phyloP scores from a whole-genome alignment of 495 filamentous ascomycete genomes.

The Aspergillus avenaceus region DNA sequence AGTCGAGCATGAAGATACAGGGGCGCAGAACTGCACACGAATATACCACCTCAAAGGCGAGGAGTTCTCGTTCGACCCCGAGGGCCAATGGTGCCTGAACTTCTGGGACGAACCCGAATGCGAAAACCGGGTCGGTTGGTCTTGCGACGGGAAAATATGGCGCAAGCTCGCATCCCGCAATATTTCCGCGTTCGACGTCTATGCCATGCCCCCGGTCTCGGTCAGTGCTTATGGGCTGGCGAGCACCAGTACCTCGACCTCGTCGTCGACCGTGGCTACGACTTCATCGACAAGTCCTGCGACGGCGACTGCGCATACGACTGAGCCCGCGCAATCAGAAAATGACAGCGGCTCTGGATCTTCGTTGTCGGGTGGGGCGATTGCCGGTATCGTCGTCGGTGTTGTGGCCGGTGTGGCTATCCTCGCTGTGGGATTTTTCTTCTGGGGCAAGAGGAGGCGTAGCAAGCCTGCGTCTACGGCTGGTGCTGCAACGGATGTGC shows the following conservation, averaged over 20 bases:
- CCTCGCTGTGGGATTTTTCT: conserved; percentile 34
- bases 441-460: conserved; percentile 11
- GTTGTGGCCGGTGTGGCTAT: conserved; percentile 33
- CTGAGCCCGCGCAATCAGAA: neutral
- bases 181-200: conserved; percentile 12
- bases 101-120: conserved; percentile 8
- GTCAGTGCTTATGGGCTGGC: conserved; percentile 1
- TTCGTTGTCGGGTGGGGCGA: conserved; percentile 18
- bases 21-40: conserved; percentile 7
- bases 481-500: neutral
- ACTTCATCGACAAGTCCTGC: conserved; percentile 1
- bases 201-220: conserved; percentile 6
- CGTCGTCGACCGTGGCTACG: neutral
- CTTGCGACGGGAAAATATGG: conserved; percentile 7
- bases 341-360: neutral
- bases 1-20: neutral
- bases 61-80: conserved; percentile 13
- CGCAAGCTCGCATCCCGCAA: conserved; percentile 1
- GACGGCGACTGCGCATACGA: neutral
- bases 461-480: neutral
- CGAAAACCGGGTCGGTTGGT: conserved; percentile 2
- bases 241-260: neutral
- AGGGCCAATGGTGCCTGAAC: conserved; percentile 13
- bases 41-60: conserved; percentile 13
- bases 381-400: conserved; percentile 33